phyloP scores from a whole-genome alignment of 2,329 filamentous ascomycete species.

The Davidsoniella virescens region DNA sequence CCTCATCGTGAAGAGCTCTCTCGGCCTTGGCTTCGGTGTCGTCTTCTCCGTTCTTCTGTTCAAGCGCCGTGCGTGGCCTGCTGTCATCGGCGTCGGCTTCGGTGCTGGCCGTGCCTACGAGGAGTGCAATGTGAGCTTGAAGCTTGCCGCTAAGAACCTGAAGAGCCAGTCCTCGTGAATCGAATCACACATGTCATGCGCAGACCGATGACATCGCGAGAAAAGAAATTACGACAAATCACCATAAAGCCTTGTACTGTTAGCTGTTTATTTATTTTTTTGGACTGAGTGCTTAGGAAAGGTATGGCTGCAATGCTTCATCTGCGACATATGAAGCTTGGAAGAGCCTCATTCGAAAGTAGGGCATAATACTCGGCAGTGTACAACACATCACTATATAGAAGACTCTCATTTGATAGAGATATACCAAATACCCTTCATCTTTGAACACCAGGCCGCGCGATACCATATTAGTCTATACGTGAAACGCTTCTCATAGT shows the following conservation, averaged over 20 bases:
- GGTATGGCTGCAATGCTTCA: background rate
- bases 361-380: conserved; percentile 2
- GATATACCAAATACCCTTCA: conserved; percentile 9
- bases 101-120: conserved; percentile 94
- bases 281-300: background rate
- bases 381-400: conserved; percentile 14
- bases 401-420: conserved; percentile 7
- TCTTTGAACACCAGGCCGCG: background rate
- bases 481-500: too few species aligned
- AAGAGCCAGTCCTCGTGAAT: conserved; percentile 27
- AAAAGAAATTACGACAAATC: conserved; percentile 5
- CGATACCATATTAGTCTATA: too few species aligned
- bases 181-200: background rate
- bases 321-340: background rate
- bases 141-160: conserved; percentile 42
- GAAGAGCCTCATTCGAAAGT: background rate
- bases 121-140: conserved; percentile 78
- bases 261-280: conserved; percentile 4
- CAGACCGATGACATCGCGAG: conserved; percentile 1
- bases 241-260: conserved; percentile 4
- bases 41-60: conserved; percentile 97
- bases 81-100: conserved; percentile 87
- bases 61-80: conserved; percentile 95
- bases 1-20: conserved; percentile 86
- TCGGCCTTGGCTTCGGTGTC: conserved; percentile 92